Evolutionary conservation across 305 asterid species (phyloP), one percentile per base, ranked within the genome.

Genomic region (Lippia alba): DNA sequence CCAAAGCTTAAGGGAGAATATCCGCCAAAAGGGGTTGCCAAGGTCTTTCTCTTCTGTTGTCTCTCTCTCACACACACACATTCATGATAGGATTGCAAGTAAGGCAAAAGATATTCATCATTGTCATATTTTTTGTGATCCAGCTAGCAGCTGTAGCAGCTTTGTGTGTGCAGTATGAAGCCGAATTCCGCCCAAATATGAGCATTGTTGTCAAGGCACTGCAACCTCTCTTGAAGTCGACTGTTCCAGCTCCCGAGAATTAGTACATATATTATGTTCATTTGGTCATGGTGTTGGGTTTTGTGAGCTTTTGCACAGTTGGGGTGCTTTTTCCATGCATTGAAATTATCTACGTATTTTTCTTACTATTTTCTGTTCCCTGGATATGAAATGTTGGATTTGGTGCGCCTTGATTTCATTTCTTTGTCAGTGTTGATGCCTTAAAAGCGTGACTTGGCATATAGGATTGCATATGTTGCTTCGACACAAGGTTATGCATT

Each of bases 141-240:
- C 86, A 89, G 96, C 58, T 89, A 80, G 96, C 92, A 39, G 92
- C 92, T 8, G 92, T 89, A 69, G 92, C 96, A 67, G 96, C 96
- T 58, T 71, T 89, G 74, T 89, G 96, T 49, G 92, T 89, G 73
- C 96, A 89, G 74, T 89, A 89, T 60, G 96, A 86, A 71, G 83
- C 96, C 18, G 96, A 89, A 81, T 89, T 89, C 78, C 90, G 92
- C 46, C 92, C 96, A 46, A 89, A 89, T 66, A 89, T 89, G 92
- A 86, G 88, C 83, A 89, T 89, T 59, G 96, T 89, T 40, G 96
- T 89, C 12, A 86, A 89, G 85, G 96, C 96, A 45, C 75, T 89
- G 74, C 96, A 86, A 85, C 96, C 96, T 46, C 86, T 86, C 51
- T 67, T 89, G 80, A 86, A 78, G 80, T 45, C 86, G 3, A 24